Base-by-base conservation (phyloP, 169 alveolate genomes). In the Plasmodium vivax region DNA sequence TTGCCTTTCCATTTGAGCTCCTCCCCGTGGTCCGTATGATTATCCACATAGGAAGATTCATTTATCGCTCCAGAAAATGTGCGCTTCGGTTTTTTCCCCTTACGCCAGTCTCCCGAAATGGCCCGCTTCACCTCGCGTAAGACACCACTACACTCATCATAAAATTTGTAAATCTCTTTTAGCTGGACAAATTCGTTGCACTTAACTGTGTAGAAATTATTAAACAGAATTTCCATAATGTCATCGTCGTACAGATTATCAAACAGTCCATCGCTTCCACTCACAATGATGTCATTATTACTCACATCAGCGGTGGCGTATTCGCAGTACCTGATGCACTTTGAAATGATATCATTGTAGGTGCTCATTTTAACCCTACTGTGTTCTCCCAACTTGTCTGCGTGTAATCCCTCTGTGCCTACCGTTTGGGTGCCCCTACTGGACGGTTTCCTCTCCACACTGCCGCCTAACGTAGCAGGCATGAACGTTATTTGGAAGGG, bases 161-260 rank as follows among this genome's bases (percentile, higher is more conserved):
- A 38, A 90, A 90, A 90, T 1, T 81, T 41, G 6, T 58, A 16
- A 5, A 81, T n/a, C 23, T 81, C 68, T 30, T 90, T 90, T 43
- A 90, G 72, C 7, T 51, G 82, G n/a, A 90, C 38, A 90, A 90
- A 90, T 38, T 90, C 51, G 23, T 81, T 90, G 51, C 74, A 19
- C 43, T 81, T 90, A 80, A 90, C 43, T 14, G 83, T 81, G 74
- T 81, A 90, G 74, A 90, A 90, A 41, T 90, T 62, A 54, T 90
- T 90, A 36, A 38, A 90, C 16, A 90, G 16, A 16, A 90, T 82
- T 81, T 90, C 75, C 83, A 90, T 90, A 16, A 90, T 90, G 51
- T 90, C 94, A 90, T 90, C 94, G 36, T 90, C 94, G 73, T 90
- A 90, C n/a, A 90, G 34, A 68, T 90, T 90, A 34, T 90, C 94